A percentile compares a stretch with the other conserved stretches of the same genome.
These are phyloP conservation scores for Dioszegia crocea DNA, from an alignment of 768 basidiomycete species.

Conservation along the genomic window DNA sequence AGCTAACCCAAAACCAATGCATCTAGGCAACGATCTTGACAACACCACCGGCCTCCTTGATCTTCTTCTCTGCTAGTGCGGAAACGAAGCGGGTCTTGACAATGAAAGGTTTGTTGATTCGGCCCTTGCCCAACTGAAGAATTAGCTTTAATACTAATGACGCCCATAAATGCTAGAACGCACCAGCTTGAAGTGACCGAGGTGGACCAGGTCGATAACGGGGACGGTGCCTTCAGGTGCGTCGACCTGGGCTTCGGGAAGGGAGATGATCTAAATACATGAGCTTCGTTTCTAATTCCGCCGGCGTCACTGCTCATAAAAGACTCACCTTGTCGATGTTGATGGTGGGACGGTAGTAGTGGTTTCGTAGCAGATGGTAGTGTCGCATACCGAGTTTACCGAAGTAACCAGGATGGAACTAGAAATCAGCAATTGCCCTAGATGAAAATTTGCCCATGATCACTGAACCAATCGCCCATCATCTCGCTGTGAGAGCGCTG, in stretches of 20 bases:
- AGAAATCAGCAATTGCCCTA: constrained; percentile 9
- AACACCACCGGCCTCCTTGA: constrained; percentile 69
- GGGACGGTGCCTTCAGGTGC: constrained; percentile 61
- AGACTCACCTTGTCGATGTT: constrained; percentile 80
- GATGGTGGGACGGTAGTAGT: constrained; percentile 89
- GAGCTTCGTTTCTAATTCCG: not conserved
- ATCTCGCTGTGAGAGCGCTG: too few relatives aligned
- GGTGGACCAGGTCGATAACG: constrained; percentile 68
- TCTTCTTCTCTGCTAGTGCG: constrained; percentile 68
- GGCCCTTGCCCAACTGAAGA: constrained; percentile 77
- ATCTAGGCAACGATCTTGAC: constrained; percentile 81
- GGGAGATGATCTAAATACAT: constrained; percentile 46
- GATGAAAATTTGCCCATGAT: not conserved
- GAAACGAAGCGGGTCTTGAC: constrained; percentile 98
- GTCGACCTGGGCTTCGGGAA: constrained; percentile 48
- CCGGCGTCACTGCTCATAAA: not conserved
- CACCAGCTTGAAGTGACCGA: constrained; percentile 50
- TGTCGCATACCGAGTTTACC: constrained; percentile 99
- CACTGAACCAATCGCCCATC: not conserved
- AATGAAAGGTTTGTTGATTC: constrained; percentile 77
- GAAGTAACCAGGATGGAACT: constrained; percentile 99
- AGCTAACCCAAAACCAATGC: constrained; percentile 1
- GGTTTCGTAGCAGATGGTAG: constrained; percentile 91
- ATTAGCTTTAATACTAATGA: not conserved
- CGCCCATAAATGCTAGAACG: constrained; percentile 15